Evolutionary conservation across 345 rosid species (phyloP).

Genomic region (Eucalyptus virginea): DNA sequence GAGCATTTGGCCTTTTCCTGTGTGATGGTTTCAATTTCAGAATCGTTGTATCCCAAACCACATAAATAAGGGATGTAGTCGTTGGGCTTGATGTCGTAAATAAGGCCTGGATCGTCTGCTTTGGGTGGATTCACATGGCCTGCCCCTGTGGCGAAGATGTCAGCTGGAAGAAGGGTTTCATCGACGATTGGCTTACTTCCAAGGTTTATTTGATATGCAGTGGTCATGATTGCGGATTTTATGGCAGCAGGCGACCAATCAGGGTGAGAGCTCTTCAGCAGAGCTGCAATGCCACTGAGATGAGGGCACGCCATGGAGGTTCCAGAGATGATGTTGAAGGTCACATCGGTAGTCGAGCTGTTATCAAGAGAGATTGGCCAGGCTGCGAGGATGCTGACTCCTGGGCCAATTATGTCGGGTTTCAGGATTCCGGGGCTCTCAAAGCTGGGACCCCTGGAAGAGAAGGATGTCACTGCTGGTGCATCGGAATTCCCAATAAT

Average conservation of each 20-base stretch:
- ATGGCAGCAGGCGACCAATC: constrained; percentile 16
- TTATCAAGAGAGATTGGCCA: constrained; percentile 1
- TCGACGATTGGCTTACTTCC: neutral
- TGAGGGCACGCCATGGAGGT: constrained; percentile 23
- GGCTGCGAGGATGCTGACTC: constrained; percentile 12
- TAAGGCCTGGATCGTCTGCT: constrained; percentile 9
- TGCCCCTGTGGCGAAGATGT: neutral
- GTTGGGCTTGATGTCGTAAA: neutral
- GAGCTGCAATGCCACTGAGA: constrained; percentile 10
- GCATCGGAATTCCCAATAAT: neutral
- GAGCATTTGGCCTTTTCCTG: neutral
- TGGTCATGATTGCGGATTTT: constrained; percentile 13
- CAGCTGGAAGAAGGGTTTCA: neutral
- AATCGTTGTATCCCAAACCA: neutral
- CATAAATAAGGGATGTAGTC: constrained; percentile 10
- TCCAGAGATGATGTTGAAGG: constrained; percentile 9
- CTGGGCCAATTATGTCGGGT: constrained; percentile 17
- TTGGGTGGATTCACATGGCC: constrained; percentile 6
- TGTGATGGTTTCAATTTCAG: neutral
- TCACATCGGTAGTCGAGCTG: neutral
- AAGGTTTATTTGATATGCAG: neutral
- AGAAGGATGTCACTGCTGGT: constrained; percentile 12
- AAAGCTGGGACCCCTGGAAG: constrained; percentile 6
- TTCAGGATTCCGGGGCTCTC: constrained; percentile 10
- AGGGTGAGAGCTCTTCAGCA: constrained; percentile 6